Percentiles rank a stretch among this genome's conserved stretches.
Conservation (phyloP, 495 filamentous ascomycete species). For the Elasticomyces elasticus region DNA sequence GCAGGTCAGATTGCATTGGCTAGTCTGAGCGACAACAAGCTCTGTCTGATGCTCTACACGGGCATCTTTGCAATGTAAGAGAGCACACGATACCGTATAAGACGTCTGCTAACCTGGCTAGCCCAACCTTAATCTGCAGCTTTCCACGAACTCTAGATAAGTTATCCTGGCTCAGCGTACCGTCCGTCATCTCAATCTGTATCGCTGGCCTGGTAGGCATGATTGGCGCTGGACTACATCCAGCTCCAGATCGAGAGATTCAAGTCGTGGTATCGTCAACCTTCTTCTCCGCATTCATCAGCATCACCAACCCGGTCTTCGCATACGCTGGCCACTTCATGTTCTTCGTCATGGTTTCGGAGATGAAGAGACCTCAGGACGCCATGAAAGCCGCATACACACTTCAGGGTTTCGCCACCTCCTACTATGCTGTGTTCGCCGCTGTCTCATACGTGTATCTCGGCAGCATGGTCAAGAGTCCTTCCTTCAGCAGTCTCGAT, state of each 20-base stretch:
- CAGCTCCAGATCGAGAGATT: constrained; percentile 20
- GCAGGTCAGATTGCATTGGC: constrained; percentile 35
- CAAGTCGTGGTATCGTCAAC: constrained; percentile 19
- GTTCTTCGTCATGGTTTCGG: constrained; percentile 45
- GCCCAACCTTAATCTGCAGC: constrained; percentile 30
- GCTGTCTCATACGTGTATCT: constrained; percentile 43
- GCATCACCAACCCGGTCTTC: constrained; percentile 37
- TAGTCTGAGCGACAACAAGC: constrained; percentile 30
- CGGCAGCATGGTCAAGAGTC: constrained; percentile 40
- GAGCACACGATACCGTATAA: no score
- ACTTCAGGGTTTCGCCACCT: constrained; percentile 37
- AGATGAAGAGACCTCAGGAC: constrained; percentile 48
- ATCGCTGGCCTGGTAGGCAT: constrained; percentile 36
- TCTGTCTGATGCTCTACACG: constrained; percentile 37
- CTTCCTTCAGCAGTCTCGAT: constrained; percentile 43
- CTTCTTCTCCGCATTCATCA: constrained; percentile 34
- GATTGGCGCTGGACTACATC: constrained; percentile 34
- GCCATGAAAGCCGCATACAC: constrained; percentile 45
- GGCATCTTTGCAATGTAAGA: constrained; percentile 39
- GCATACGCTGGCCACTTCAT: constrained; percentile 39
- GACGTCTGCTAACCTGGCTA: no score
- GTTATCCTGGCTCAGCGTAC: constrained; percentile 25
- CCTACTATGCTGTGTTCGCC: constrained; percentile 46
- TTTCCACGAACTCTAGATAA: constrained; percentile 26
- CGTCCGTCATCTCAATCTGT: constrained; percentile 29